Conservation (phyloP, 352 stramenopile genomes). For the Phytophthora aleatoria region DNA sequence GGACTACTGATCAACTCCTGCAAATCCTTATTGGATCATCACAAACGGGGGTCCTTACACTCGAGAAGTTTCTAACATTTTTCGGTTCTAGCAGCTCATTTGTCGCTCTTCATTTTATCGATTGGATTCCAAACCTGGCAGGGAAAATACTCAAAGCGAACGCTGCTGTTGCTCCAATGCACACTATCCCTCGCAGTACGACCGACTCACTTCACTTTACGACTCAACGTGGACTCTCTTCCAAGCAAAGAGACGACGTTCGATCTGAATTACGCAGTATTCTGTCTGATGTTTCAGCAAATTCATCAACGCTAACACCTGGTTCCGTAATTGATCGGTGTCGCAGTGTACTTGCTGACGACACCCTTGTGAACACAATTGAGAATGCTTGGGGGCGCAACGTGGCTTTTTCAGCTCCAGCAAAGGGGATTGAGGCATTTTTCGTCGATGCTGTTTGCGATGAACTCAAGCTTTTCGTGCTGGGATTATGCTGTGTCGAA, state of each 20-base stretch:
- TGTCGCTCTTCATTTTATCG: conserved; percentile 19
- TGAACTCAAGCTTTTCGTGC: conserved; percentile 28
- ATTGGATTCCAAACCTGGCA: conserved; percentile 48
- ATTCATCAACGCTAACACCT: neutral
- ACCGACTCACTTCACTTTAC: no score
- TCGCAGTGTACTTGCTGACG: conserved; percentile 6
- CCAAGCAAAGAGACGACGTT: neutral
- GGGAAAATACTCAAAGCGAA: conserved; percentile 5
- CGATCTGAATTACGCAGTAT: conserved; percentile 11
- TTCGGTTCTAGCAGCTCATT: conserved; percentile 5
- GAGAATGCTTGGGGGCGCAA: neutral
- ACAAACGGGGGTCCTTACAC: neutral
- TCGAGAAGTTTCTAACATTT: conserved; percentile 9
- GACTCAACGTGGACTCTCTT: no score
- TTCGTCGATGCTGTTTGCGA: neutral
- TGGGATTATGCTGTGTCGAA: conserved; percentile 43
- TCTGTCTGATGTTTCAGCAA: conserved; percentile 5
- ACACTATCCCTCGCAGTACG: neutral
- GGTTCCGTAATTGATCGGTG: conserved; percentile 7
- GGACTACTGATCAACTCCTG: no score
- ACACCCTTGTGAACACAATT: conserved; percentile 10
- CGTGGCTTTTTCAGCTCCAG: no score
- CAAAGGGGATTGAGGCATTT: neutral
- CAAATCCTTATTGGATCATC: no score
- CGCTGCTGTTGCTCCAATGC: neutral